phyloP scores from a whole-genome alignment of 2,329 filamentous ascomycete species.

The Monilinia aucupariae region DNA sequence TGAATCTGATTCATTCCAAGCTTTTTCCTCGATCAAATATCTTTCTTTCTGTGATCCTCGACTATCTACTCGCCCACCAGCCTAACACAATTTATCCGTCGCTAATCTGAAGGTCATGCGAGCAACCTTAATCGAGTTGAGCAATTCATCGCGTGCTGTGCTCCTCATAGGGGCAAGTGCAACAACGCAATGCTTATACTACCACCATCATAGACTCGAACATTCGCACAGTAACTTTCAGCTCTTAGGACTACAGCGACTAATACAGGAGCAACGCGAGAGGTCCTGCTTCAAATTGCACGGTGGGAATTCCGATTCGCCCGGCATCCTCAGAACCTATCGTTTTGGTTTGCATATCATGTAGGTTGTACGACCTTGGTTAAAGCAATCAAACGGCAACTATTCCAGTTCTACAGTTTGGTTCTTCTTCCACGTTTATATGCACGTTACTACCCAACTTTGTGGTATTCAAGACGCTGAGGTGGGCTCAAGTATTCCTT shows the following conservation, averaged over 20 bases:
- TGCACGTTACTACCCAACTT: background rate
- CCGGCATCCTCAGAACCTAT: background rate
- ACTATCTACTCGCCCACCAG: background rate
- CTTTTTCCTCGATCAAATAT: too few relatives aligned
- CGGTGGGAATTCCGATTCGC: background rate
- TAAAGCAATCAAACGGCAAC: background rate
- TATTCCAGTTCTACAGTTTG: background rate
- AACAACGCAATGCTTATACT: background rate
- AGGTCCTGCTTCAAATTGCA: background rate
- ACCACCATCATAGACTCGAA: background rate
- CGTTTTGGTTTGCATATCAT: background rate
- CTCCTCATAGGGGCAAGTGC: background rate
- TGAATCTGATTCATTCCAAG: background rate
- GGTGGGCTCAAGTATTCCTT: background rate
- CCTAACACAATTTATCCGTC: background rate
- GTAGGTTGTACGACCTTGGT: background rate
- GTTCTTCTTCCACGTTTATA: background rate
- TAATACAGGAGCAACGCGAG: conserved; percentile 3
- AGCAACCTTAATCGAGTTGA: background rate
- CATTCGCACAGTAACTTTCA: background rate
- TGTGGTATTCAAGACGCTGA: background rate
- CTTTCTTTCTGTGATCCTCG: background rate
- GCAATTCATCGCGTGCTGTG: background rate
- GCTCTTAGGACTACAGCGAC: background rate
- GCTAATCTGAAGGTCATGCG: background rate